phyloP scores from a whole-genome alignment of 176 grass and related monocot species.

The Oryza glaberrima region DNA sequence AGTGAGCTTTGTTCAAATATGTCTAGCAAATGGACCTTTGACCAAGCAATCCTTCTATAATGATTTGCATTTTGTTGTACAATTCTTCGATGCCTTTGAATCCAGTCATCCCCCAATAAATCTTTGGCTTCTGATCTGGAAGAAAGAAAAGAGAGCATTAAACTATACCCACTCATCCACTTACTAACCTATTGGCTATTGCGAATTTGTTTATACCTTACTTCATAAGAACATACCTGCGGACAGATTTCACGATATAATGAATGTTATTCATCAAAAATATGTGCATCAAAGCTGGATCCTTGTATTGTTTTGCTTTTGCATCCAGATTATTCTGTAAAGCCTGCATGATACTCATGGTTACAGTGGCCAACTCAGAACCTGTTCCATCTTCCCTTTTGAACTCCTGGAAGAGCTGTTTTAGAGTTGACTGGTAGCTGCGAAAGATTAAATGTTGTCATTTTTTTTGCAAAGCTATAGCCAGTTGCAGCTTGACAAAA shows the following conservation, averaged over 20 bases:
- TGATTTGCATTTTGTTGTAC: conserved; percentile 96
- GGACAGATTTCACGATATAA: conserved; percentile 90
- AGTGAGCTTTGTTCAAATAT: background rate
- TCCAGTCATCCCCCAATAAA: conserved; percentile 95
- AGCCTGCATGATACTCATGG: conserved; percentile 96
- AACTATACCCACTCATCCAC: background rate
- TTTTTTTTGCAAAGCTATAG: conserved; percentile 9
- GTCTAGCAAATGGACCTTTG: conserved; percentile 60
- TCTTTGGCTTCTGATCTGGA: conserved; percentile 90
- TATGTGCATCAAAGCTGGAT: conserved; percentile 79
- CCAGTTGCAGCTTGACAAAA: background rate
- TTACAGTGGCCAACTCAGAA: conserved; percentile 82
- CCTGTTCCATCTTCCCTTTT: conserved; percentile 78
- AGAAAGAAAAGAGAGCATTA: conserved; percentile 29
- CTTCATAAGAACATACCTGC: conserved; percentile 61
- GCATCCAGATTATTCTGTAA: conserved; percentile 90
- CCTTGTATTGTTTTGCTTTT: conserved; percentile 95
- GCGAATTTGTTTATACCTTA: background rate
- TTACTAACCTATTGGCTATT: background rate
- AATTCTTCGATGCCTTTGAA: conserved; percentile 91
- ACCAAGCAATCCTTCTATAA: conserved; percentile 94
- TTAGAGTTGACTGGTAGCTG: conserved; percentile 94
- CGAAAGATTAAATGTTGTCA: conserved; percentile 35
- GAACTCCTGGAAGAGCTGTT: conserved; percentile 93
- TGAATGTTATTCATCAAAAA: conserved; percentile 99